Conservation (phyloP, 306 rosid species). For the Neltuma alba region DNA sequence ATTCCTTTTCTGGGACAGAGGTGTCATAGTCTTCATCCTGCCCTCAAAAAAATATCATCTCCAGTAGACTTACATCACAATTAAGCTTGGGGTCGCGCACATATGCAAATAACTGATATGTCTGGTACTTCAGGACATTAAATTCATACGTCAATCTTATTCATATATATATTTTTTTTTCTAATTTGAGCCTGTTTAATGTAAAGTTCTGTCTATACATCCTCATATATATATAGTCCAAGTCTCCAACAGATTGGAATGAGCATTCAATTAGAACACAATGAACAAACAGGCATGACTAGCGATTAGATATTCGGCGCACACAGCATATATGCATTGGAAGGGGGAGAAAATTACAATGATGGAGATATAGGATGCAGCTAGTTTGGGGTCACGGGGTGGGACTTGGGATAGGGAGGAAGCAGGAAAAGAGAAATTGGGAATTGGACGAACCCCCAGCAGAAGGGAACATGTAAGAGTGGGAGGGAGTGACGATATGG, state of each 20-base stretch:
- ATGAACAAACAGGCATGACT: neutral
- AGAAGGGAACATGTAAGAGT: too few species aligned
- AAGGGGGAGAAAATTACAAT: too few species aligned
- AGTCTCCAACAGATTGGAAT: neutral
- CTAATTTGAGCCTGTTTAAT: neutral
- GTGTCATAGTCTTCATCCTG: neutral
- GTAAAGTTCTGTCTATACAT: neutral
- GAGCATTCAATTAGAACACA: neutral
- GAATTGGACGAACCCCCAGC: neutral
- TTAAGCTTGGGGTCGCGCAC: neutral
- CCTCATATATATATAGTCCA: neutral
- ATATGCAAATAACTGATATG: neutral
- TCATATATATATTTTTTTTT: too few species aligned
- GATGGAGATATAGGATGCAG: too few species aligned
- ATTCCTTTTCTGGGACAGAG: neutral
- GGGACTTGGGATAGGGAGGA: neutral
- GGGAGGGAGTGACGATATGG: too few species aligned
- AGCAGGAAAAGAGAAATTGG: neutral
- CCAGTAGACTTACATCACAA: neutral
- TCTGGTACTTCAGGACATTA: neutral
- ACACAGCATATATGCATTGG: neutral
- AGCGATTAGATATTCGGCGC: neutral
- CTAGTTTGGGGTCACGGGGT: neutral
- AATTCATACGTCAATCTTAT: neutral
- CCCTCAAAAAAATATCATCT: neutral